Conservation (phyloP, 2,329 filamentous ascomycete species). For the Penicillium verrucosum region DNA sequence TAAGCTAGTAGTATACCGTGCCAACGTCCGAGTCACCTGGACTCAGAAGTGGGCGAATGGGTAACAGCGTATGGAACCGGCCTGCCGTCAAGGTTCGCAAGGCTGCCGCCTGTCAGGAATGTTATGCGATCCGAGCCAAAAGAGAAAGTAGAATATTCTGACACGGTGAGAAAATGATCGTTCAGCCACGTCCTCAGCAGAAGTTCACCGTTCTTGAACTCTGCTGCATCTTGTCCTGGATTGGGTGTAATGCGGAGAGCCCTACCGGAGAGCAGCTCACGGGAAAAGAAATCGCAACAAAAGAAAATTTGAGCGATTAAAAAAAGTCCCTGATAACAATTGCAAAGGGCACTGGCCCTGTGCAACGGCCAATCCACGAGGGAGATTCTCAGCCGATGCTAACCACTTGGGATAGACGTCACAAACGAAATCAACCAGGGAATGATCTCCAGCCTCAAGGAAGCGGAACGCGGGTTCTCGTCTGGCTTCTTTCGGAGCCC, state of each 20-base stretch:
- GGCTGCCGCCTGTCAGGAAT: conserved; percentile 22
- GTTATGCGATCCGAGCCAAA: conserved; percentile 33
- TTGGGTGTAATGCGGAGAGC: conserved; percentile 40
- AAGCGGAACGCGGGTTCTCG: conserved; percentile 14
- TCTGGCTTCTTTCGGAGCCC: conserved; percentile 20
- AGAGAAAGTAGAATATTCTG: conserved; percentile 31
- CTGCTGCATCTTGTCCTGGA: conserved; percentile 46
- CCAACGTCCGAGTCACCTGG: conserved; percentile 41
- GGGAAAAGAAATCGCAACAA: conserved; percentile 23
- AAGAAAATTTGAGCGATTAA: conserved; percentile 12
- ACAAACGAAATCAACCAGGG: conserved; percentile 16
- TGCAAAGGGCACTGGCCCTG: conserved; percentile 24
- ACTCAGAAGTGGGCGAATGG: conserved; percentile 36
- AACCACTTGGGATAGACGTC: conserved; percentile 21
- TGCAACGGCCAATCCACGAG: conserved; percentile 17
- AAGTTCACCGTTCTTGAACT: conserved; percentile 40
- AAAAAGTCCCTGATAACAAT: conserved; percentile 22
- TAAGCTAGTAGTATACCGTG: conserved; percentile 30
- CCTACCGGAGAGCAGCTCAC: conserved; percentile 41
- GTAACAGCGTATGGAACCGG: conserved; percentile 29
- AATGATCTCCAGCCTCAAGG: conserved; percentile 22
- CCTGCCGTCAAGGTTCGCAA: conserved; percentile 28
- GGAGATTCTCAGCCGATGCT: conserved; percentile 14
- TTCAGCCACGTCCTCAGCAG: conserved; percentile 42
- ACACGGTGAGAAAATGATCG: conserved; percentile 28